A percentile compares a stretch with the other conserved stretches of the same genome.
phyloP scores from a whole-genome alignment of 306 rosid species.

The Begonia masoniana region DNA sequence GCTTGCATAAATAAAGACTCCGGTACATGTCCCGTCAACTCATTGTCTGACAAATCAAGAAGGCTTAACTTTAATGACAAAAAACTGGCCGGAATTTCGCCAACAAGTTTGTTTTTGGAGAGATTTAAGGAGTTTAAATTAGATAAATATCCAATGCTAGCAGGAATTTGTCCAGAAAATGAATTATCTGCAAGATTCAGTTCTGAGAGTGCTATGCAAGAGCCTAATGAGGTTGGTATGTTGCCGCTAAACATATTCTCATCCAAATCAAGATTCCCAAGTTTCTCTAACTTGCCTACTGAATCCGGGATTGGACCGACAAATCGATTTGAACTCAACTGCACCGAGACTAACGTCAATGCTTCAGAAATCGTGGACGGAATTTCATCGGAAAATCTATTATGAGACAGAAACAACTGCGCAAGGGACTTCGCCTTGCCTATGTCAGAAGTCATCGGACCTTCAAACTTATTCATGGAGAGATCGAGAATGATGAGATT shows the following conservation, averaged over 20 bases:
- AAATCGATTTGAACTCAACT: conserved; percentile 40
- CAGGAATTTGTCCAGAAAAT: conserved; percentile 48
- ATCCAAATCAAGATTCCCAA: conserved; percentile 33
- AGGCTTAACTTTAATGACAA: conserved; percentile 51
- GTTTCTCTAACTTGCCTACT: conserved; percentile 50
- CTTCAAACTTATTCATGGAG: conserved; percentile 58
- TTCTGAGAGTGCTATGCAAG: conserved; percentile 43
- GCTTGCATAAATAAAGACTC: conserved; percentile 42
- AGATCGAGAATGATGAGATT: conserved; percentile 35
- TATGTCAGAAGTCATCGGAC: conserved; percentile 46
- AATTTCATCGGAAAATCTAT: conserved; percentile 57
- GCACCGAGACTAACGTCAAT: conserved; percentile 37
- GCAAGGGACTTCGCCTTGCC: conserved; percentile 56
- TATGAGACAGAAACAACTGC: conserved; percentile 32
- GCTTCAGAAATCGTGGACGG: conserved; percentile 44
- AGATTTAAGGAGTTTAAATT: conserved; percentile 65
- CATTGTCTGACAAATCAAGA: conserved; percentile 64
- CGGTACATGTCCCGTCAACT: conserved; percentile 52
- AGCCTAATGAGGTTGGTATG: conserved; percentile 59
- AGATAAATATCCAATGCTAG: conserved; percentile 44
- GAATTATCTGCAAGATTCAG: conserved; percentile 48
- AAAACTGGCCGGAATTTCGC: conserved; percentile 48
- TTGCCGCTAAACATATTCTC: conserved; percentile 48
- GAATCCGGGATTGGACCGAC: conserved; percentile 47
- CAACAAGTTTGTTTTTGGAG: conserved; percentile 57